Evolutionary conservation across 306 rosid species (phyloP).

Genomic region (Phaseolus lunatus): DNA sequence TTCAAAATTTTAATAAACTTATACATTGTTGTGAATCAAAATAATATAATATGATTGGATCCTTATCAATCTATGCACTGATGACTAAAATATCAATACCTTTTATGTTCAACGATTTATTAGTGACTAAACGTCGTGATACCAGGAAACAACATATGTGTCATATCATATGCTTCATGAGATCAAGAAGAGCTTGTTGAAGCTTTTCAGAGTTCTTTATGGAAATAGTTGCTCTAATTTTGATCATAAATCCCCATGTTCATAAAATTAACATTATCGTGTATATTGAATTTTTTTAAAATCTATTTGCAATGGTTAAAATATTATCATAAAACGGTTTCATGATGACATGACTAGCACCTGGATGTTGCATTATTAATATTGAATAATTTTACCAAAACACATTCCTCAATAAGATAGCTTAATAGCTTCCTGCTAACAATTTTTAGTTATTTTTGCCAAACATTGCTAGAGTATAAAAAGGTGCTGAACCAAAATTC

Average conservation of each 20-base stretch:
- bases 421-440: too few relatives aligned
- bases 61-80: neutral
- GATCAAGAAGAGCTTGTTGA: constrained; percentile 25
- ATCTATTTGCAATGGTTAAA: constrained; percentile 5
- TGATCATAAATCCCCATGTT: neutral
- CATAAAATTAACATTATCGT: constrained; percentile 6
- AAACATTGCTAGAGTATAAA: neutral
- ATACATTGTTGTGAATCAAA: constrained; percentile 1
- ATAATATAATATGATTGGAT: constrained; percentile 2
- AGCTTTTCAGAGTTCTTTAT: constrained; percentile 27
- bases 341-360: too few relatives aligned
- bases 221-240: neutral
- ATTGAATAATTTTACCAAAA: too few relatives aligned
- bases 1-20: neutral
- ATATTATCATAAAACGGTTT: neutral
- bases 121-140: neutral
- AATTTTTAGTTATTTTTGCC: too few relatives aligned
- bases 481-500: constrained; percentile 16
- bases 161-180: neutral
- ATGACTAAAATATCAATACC: neutral
- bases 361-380: too few relatives aligned
- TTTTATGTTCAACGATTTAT: neutral
- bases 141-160: neutral
- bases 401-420: too few relatives aligned
- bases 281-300: neutral